Evolutionary conservation across 2,329 filamentous ascomycete species (phyloP).

Genomic region (Penicillium digitatum): DNA sequence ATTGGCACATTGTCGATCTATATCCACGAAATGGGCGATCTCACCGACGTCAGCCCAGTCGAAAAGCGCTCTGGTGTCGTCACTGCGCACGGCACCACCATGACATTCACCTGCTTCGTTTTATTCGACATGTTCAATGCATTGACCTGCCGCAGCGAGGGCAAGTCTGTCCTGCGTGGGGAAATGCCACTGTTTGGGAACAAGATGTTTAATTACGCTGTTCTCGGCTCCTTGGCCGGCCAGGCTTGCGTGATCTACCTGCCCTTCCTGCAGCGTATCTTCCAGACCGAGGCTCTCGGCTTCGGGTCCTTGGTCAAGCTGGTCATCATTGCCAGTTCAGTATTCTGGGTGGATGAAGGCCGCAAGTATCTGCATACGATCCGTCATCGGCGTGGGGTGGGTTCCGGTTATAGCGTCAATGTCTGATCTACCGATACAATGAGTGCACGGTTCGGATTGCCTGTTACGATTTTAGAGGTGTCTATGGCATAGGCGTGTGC

Average conservation of each 20-base stretch:
- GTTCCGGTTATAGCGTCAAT: conserved; percentile 42
- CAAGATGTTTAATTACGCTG: conserved; percentile 94
- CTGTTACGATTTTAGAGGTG: conserved; percentile 6
- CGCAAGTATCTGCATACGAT: conserved; percentile 63
- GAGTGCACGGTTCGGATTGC: background rate
- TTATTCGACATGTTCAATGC: conserved; percentile 99
- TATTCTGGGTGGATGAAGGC: conserved; percentile 92
- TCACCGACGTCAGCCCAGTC: conserved; percentile 38
- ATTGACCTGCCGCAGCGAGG: conserved; percentile 83
- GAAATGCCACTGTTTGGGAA: conserved; percentile 82
- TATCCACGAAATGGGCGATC: conserved; percentile 84
- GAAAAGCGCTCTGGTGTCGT: conserved; percentile 57
- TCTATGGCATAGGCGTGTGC: conserved; percentile 4
- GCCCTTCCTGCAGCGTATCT: conserved; percentile 86
- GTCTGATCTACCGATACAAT: conserved; percentile 28
- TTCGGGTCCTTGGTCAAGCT: conserved; percentile 70
- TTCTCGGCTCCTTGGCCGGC: conserved; percentile 75
- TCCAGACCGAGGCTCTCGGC: conserved; percentile 85
- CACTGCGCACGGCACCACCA: conserved; percentile 91
- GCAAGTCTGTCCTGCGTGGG: conserved; percentile 80
- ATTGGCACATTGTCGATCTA: conserved; percentile 87
- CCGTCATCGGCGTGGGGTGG: conserved; percentile 32
- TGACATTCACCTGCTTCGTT: conserved; percentile 99
- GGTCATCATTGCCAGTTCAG: conserved; percentile 72
- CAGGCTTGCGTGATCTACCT: conserved; percentile 93